Evolutionary conservation across 2,329 filamentous ascomycete species (phyloP).

Genomic region (Penicillium concentricum): DNA sequence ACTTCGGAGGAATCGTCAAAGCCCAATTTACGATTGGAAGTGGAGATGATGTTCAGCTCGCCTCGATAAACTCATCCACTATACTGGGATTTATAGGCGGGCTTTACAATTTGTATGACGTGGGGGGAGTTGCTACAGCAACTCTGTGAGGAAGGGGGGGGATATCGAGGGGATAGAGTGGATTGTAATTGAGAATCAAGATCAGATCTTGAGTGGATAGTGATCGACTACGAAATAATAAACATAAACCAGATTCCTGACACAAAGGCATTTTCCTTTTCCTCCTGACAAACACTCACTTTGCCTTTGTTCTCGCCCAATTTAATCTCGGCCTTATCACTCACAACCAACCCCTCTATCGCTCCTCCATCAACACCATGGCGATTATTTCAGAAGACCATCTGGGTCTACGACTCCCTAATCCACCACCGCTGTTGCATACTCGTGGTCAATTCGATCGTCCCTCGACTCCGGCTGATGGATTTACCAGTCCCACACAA

Average conservation of each 20-base stretch:
- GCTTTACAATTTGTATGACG: constrained; percentile 19
- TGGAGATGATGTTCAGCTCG: constrained; percentile 21
- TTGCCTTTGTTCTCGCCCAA: constrained; percentile 5
- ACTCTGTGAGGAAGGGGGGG: constrained; percentile 11
- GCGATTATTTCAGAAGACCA: constrained; percentile 37
- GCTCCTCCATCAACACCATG: constrained; percentile 28
- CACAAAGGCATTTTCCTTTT: not conserved
- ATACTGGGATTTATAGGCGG: not conserved
- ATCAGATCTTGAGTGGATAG: constrained; percentile 10
- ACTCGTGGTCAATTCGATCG: constrained; percentile 51
- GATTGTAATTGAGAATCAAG: constrained; percentile 15
- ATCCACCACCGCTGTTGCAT: constrained; percentile 49
- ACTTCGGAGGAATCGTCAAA: not conserved
- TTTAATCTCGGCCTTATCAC: constrained; percentile 4
- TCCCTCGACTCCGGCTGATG: constrained; percentile 47
- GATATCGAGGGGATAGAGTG: not conserved
- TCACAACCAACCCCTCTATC: constrained; percentile 8
- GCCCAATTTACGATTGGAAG: not conserved
- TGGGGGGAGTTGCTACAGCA: constrained; percentile 24
- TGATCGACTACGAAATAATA: constrained; percentile 8
- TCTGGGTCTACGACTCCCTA: constrained; percentile 40
- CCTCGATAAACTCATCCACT: constrained; percentile 13
- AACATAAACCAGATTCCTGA: constrained; percentile 1
- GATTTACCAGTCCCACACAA: constrained; percentile 49
- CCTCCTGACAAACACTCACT: not conserved